Conservation (phyloP, 2,329 filamentous ascomycete genomes). For the Alternaria triticina region DNA sequence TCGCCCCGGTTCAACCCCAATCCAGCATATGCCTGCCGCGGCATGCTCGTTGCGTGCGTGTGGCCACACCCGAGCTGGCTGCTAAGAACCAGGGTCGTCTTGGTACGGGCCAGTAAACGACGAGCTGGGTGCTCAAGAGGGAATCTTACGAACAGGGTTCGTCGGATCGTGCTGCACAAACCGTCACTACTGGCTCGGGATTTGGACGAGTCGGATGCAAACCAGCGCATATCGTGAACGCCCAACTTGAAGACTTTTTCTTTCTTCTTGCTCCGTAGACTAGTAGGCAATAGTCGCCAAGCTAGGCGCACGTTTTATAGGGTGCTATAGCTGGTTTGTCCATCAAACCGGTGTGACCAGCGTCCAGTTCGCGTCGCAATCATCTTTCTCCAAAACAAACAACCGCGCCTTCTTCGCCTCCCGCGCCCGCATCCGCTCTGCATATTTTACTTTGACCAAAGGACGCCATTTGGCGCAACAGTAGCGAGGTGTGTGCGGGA, state of each 20-base stretch:
- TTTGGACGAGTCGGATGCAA: slow-evolving; percentile 12
- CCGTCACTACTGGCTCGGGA: background rate
- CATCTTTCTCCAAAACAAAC: background rate
- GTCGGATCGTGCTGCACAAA: background rate
- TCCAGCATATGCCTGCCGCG: slow-evolving; percentile 2
- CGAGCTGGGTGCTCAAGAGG: background rate
- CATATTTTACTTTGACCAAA: background rate
- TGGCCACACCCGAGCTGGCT: background rate
- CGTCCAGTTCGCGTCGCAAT: background rate
- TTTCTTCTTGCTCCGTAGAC: background rate
- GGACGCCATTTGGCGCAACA: slow-evolving; percentile 5
- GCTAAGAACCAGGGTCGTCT: background rate
- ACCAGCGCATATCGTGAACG: background rate
- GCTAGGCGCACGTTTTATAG: background rate
- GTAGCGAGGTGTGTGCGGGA: slow-evolving; percentile 17
- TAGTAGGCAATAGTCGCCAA: background rate
- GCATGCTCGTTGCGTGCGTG: slow-evolving; percentile 2
- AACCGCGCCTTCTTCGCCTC: background rate
- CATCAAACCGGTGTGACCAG: background rate
- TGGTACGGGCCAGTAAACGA: background rate
- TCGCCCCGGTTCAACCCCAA: background rate
- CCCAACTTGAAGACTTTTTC: background rate
- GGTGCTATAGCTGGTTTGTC: background rate
- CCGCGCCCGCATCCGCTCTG: slow-evolving; percentile 5
- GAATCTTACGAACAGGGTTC: background rate